These are phyloP conservation scores for Suhomyces guaymorum DNA, from an alignment of 1,139 yeast species.

Conservation along the genomic window DNA sequence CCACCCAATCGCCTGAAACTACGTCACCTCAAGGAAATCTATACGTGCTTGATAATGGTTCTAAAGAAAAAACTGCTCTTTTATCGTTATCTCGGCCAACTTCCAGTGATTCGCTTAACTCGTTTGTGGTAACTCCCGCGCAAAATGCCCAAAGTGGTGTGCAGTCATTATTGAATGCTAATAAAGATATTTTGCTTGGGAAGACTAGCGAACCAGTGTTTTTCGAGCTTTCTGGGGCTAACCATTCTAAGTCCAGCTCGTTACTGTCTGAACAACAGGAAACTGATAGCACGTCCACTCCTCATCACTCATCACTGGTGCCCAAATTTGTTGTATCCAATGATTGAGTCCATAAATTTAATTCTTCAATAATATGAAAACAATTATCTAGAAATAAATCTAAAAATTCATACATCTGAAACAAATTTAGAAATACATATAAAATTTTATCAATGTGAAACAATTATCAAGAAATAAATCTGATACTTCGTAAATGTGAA, in stretches of 20 bases:
- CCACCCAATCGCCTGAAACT: too few species aligned
- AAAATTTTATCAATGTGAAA: too few species aligned
- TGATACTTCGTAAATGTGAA: too few species aligned
- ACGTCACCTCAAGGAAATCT: too few species aligned
- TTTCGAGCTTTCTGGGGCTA: constrained; percentile 4
- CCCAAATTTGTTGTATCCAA: constrained; percentile 11
- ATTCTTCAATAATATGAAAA: too few species aligned
- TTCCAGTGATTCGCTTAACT: constrained; percentile 18
- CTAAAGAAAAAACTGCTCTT: constrained; percentile 1
- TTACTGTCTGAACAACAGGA: constrained; percentile 1
- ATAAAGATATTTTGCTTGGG: constrained; percentile 7
- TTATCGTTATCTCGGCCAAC: constrained; percentile 14
- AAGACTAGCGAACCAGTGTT: constrained; percentile 6
- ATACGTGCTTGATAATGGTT: constrained; percentile 5
- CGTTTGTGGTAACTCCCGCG: constrained; percentile 13
- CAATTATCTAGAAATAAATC: too few species aligned
- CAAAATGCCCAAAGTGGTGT: constrained; percentile 10
- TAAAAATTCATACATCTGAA: too few species aligned
- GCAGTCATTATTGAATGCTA: constrained; percentile 14
- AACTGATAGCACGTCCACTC: too few species aligned
- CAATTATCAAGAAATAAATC: too few species aligned
- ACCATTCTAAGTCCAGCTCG: constrained; percentile 2
- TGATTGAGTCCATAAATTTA: neutral
- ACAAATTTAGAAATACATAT: too few species aligned
- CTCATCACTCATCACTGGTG: neutral